Evolutionary conservation across 2,329 filamentous ascomycete species (phyloP), one percentile per base, ranked within the genome.

Genomic region (Ophiostoma piceae): DNA sequence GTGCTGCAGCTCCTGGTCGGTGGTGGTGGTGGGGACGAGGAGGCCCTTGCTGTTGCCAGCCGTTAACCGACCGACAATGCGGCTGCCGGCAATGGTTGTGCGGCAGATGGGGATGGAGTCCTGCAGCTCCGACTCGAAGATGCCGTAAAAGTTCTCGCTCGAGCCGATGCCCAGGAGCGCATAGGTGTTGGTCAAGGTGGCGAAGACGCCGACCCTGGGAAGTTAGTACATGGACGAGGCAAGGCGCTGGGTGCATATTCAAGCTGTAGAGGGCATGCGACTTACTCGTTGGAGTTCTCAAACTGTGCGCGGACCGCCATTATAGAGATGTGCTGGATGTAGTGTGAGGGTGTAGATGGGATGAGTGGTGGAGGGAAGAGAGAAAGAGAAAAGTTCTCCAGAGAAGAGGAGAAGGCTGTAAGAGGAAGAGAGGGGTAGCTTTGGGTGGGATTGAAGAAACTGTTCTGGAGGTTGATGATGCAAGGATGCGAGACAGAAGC

Each of bases 71-170:
- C 95, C 95, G 77, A 99, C 91, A 80, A 99, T 99, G 77, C 95
- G 88, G 54, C 94, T 98, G 75, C 95, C 95, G 73, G 94, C 94
- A 79, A 99, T 98, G 71, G 94, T 97, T 75, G 92, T 94, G 82
- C 95, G 92, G 81, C 92, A 95, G 80, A 97, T 97, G 75, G 95
- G 95, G 76, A 99, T 94, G 73, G 97, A 89, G 83, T 98, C 95
- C 84, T 96, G 92, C 73, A 99, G 87, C 84, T 99, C 95, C 73
- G 94, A 90, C 85, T 99, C 95, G 83, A 99, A 98, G 79, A 98
- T 88, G 84, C 92, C 94, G 88, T 98, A 98, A 82, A 99, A 99
- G 87, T 98, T 98, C 85, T 97, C 94, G 78, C 92, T 97, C 76
- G 92, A 94, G 78, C 95, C 95, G 74, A 97, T 88, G 74, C 94